A percentile compares a stretch with the other conserved stretches of the same genome.
These are phyloP conservation scores for Bjerkandera adusta DNA, from an alignment of 1,284 basidiomycete species.

Conservation along the genomic window DNA sequence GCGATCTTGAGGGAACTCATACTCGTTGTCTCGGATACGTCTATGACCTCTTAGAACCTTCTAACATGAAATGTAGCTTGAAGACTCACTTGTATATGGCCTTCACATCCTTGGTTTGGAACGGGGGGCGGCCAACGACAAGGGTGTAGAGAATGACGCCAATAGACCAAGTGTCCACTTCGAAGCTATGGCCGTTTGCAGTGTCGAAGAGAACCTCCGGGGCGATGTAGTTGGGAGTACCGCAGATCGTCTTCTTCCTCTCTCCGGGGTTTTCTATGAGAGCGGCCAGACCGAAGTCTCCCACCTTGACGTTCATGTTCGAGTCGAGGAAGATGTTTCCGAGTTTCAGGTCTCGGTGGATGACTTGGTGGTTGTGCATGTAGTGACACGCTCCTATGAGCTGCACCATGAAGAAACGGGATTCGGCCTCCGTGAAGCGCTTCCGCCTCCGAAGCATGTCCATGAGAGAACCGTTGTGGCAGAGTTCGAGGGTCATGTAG, in stretches of 20 bases:
- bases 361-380: slow-evolving; percentile 95
- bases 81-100: slow-evolving; percentile 81
- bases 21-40: slow-evolving; percentile 92
- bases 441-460: slow-evolving; percentile 89
- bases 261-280: slow-evolving; percentile 96
- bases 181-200: slow-evolving; percentile 95
- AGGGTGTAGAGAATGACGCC: slow-evolving; percentile 98
- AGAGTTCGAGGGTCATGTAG: slow-evolving; percentile 96
- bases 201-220: slow-evolving; percentile 97
- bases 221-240: slow-evolving; percentile 98
- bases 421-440: slow-evolving; percentile 90
- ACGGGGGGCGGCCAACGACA: slow-evolving; percentile 91
- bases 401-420: slow-evolving; percentile 91
- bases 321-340: slow-evolving; percentile 94
- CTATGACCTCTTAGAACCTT: slow-evolving; percentile 36
- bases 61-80: background rate
- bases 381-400: slow-evolving; percentile 95
- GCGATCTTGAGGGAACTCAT: slow-evolving; percentile 86
- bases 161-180: slow-evolving; percentile 97
- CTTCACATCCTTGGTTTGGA: slow-evolving; percentile 98
- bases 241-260: slow-evolving; percentile 98
- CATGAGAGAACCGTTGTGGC: slow-evolving; percentile 86
- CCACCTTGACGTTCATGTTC: slow-evolving; percentile 95
- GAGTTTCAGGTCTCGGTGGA: slow-evolving; percentile 94
- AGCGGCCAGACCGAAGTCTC: slow-evolving; percentile 96